Evolutionary conservation across 352 stramenopile species (phyloP).

Genomic region (Pythium grandisporangium): DNA sequence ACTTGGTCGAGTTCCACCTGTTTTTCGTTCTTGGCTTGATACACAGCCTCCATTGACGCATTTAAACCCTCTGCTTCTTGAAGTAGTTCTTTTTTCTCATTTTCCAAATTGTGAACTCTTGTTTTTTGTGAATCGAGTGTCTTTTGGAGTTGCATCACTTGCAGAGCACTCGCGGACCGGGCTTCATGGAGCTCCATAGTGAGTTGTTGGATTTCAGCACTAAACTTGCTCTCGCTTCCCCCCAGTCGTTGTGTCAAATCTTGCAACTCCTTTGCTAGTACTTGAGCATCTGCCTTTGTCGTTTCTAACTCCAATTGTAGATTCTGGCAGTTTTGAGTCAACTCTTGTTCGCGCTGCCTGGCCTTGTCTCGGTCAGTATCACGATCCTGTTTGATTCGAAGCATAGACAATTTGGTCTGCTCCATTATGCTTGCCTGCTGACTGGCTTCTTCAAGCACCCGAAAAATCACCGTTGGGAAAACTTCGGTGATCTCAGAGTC

Average conservation of each 20-base stretch:
- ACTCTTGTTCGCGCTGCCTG: slow-evolving; percentile 31
- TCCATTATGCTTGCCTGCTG: slow-evolving; percentile 16
- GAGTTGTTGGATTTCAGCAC: slow-evolving; percentile 29
- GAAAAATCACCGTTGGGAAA: slow-evolving; percentile 12
- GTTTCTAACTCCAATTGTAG: slow-evolving; percentile 25
- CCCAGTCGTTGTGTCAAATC: slow-evolving; percentile 27
- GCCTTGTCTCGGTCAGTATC: slow-evolving; percentile 28
- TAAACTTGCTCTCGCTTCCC: slow-evolving; percentile 30
- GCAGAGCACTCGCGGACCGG: slow-evolving; percentile 17
- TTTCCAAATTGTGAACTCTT: slow-evolving; percentile 36
- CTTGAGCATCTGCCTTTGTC: slow-evolving; percentile 29
- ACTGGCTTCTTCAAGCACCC: slow-evolving; percentile 12
- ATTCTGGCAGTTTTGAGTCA: slow-evolving; percentile 17
- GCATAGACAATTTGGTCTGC: slow-evolving; percentile 33
- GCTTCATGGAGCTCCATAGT: slow-evolving; percentile 39
- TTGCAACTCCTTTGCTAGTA: slow-evolving; percentile 39
- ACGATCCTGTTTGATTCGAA: slow-evolving; percentile 35
- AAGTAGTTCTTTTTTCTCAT: slow-evolving; percentile 56
- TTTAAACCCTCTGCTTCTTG: slow-evolving; percentile 60
- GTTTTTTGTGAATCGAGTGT: slow-evolving; percentile 31
- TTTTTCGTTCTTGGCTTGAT: slow-evolving; percentile 36
- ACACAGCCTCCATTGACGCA: slow-evolving; percentile 35
- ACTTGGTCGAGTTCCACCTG: slow-evolving; percentile 56
- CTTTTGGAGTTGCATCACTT: slow-evolving; percentile 56
- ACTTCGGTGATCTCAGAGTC: background rate